Evolutionary conservation across 2,329 filamentous ascomycete genomes (phyloP).

Genomic region (Neopestalotiopsis sp.): DNA sequence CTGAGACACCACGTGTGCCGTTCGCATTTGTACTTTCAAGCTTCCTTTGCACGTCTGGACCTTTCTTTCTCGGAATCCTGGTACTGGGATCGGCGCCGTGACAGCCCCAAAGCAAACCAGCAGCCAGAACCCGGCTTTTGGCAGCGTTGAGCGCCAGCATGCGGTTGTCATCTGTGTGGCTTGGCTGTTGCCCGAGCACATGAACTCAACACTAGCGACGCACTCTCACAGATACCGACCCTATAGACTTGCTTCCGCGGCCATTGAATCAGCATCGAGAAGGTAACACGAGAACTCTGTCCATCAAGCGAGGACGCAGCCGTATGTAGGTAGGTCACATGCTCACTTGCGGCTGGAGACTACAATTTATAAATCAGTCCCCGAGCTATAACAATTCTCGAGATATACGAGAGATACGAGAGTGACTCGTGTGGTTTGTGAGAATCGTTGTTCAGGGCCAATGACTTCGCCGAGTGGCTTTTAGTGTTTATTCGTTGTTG

Average conservation of each 20-base stretch:
- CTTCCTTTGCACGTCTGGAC: background rate
- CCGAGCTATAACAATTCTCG: no score
- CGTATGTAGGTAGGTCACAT: background rate
- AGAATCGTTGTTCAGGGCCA: no score
- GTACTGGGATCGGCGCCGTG: background rate
- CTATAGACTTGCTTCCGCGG: background rate
- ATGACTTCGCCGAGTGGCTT: no score
- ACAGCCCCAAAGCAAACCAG: background rate
- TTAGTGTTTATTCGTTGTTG: no score
- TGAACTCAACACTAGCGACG: background rate
- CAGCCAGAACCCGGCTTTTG: background rate
- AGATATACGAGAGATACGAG: no score
- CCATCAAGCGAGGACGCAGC: background rate
- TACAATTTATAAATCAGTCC: background rate
- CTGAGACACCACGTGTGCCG: background rate
- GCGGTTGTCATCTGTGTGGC: background rate
- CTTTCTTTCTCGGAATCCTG: background rate
- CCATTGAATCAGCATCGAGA: background rate
- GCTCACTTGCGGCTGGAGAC: background rate
- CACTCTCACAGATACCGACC: background rate
- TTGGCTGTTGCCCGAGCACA: background rate
- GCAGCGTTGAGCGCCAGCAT: background rate
- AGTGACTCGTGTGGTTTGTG: no score
- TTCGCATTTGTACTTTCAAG: background rate
- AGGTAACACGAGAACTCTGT: background rate